Evolutionary conservation across 2,329 filamentous ascomycete species (phyloP).

Genomic region (Decorospora gaudefroyi): DNA sequence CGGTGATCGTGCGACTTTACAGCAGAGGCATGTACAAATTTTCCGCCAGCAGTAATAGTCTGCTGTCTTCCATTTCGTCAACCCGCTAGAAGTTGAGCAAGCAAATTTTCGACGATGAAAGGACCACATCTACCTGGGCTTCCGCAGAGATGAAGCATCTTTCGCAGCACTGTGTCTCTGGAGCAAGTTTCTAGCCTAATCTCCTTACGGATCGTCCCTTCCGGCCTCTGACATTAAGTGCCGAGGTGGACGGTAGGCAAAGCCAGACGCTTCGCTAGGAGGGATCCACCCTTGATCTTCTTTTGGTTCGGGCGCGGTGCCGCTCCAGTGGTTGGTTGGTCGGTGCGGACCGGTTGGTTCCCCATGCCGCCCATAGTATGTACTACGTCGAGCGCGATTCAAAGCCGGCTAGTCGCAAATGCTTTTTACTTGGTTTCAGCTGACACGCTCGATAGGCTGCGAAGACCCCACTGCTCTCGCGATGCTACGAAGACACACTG

Average conservation of each 20-base stretch:
- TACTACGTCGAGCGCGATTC: constrained; percentile 22
- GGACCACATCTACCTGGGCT: neutral
- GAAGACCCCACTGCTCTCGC: constrained; percentile 4
- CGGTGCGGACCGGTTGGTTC: constrained; percentile 20
- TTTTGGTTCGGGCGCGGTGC: constrained; percentile 24
- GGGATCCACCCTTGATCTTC: constrained; percentile 22
- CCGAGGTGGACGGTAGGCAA: constrained; percentile 9
- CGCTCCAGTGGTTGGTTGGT: constrained; percentile 23
- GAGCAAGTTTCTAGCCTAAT: constrained; percentile 7
- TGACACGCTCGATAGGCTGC: constrained; percentile 21
- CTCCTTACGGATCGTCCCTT: constrained; percentile 11
- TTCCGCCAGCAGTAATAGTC: too few species aligned
- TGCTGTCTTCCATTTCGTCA: neutral
- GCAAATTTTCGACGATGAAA: too few species aligned
- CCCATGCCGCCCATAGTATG: constrained; percentile 26
- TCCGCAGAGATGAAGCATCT: neutral
- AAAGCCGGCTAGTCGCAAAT: constrained; percentile 18
- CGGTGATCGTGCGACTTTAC: constrained; percentile 9
- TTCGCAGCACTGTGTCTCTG: neutral
- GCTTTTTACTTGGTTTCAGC: constrained; percentile 23
- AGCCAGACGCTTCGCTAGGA: constrained; percentile 24
- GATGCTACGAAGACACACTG: neutral
- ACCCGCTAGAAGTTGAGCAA: neutral
- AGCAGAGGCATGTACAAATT: neutral
- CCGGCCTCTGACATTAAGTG: constrained; percentile 9